Base-by-base conservation (phyloP, 208 protist species). In the Acanthamoeba healyi region DNA sequence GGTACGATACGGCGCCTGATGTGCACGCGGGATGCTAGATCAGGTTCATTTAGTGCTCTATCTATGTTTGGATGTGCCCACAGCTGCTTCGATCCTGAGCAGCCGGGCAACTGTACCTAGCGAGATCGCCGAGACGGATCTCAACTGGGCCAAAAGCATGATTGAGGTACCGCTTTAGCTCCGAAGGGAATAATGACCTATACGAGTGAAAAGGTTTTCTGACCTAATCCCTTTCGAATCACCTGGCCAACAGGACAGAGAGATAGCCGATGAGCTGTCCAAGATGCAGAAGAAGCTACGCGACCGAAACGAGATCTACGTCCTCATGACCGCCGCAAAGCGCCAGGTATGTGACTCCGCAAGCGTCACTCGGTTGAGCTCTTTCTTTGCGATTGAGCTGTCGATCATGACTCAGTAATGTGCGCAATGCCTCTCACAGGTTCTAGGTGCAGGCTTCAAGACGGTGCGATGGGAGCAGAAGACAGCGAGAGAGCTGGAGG, bases 261-360 rank as follows among this genome's bases (percentile, higher is more conserved):
- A 87, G 5, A 87, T 87, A 12, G 79, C 79, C 46, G 79, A 87
- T n/a, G 46, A 87, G 46, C 79, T 87, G 44, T 1, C 24, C 46
- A 87, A 87, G 79, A 51, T 87, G 79, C 79, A 87, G 36, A 51
- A 61, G 46, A 87, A 87, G 46, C 1, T 87, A 9, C 38, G 79
- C 3, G 49, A 63, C 10, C 79, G 79, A 19, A 87, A 87, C 46
- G 79, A 87, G 79, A 51, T 63, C 24, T 63, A 87, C 9, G 79
- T 87, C 15, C 79, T 87, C 6, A 19, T 87, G n/a, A 87, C 46
- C 26, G 79, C 46, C 15, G 79, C 79, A 1, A 87, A 87, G 46
- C 79, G 79, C 24, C 79, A 87, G 74, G 74, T 84, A 44, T 26
- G 24, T n/a, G 40, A 12, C 38, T n/a, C n/a, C n/a, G n/a, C n/a